Conservation (phyloP, 441 rosid species). For the Syzygium malaccense region DNA sequence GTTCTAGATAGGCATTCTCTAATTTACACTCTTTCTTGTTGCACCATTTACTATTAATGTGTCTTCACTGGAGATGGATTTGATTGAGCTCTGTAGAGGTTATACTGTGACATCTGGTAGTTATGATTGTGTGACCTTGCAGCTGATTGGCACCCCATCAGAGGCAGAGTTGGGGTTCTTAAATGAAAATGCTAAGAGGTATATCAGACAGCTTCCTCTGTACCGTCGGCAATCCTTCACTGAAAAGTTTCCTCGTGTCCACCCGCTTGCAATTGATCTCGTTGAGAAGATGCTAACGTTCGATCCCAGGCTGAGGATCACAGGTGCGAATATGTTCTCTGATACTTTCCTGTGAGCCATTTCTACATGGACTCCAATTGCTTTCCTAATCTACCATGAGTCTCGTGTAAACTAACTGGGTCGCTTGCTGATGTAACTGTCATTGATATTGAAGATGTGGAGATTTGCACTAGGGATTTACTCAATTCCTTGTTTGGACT, state of each 20-base stretch:
- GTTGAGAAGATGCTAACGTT: slow-evolving; percentile 81
- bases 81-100: background rate
- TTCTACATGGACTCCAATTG: background rate
- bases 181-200: slow-evolving; percentile 72
- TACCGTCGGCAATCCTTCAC: slow-evolving; percentile 62
- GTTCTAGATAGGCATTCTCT: background rate
- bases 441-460: background rate
- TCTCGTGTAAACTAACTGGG: background rate
- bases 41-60: background rate
- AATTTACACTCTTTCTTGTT: background rate
- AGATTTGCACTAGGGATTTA: background rate
- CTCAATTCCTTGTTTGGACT: background rate
- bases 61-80: background rate
- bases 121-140: slow-evolving; percentile 10
- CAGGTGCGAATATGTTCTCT: slow-evolving; percentile 35
- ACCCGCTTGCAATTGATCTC: slow-evolving; percentile 63
- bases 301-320: slow-evolving; percentile 74
- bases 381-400: background rate
- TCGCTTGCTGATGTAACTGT: background rate
- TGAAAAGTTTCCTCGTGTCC: slow-evolving; percentile 58
- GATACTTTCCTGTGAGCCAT: background rate
- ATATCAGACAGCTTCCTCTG: slow-evolving; percentile 48
- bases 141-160: slow-evolving; percentile 81
- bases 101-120: background rate
- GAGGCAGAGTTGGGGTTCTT: slow-evolving; percentile 68